Base-by-base conservation (phyloP, 495 filamentous ascomycete species). In the Thozetella sp. region DNA sequence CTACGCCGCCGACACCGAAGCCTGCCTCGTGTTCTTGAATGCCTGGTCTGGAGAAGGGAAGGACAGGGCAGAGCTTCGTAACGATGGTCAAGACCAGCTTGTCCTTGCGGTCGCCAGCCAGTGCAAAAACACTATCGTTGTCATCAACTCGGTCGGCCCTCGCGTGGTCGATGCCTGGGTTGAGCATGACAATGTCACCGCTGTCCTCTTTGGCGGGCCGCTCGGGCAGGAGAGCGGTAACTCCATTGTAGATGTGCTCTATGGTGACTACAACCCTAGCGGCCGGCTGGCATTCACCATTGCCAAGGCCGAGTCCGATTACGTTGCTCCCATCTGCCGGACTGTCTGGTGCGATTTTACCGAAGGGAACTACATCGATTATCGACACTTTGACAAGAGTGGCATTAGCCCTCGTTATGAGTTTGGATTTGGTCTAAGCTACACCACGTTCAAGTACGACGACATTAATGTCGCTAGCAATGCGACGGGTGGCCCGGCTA, bases 401-500 rank as follows among this genome's bases (percentile, higher is more conserved):
- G 81, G 85, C 56, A 77, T 87, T 56, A 76, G 71, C 3, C 85
- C 86, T 2, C 80, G 81, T 12, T 89, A 78, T 63, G 83, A 86
- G 57, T 89, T 89, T 59, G 87, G 87, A 4, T 88, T 80, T 57
- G 88, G 88, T 1, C 73, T 89, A 0, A 81, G 80, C 12, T 89
- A 88, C 72, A 86, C 86, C 1, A 83, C 78, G 6, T 89, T 87
- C 67, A 59, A 67, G 15, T 80, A 78, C 52, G 68, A 72, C 6
- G 60, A 63, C 26, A 60, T 83, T 4, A 43, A 57, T 17, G 64
- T 82, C 24, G 57, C 66, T 26, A 22, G 15, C 30, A 43, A 11
- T n/a, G 34, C 22, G 20, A 52, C 20, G 3, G 26, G 11, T 11
- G 53, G 20, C 54, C 55, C 1, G 52, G 30, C 54, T 25, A 67